Percentiles rank a stretch among this genome's conserved stretches.
Conservation (phyloP, 148 eudicot genomes). For the Nepenthes gracilis region DNA sequence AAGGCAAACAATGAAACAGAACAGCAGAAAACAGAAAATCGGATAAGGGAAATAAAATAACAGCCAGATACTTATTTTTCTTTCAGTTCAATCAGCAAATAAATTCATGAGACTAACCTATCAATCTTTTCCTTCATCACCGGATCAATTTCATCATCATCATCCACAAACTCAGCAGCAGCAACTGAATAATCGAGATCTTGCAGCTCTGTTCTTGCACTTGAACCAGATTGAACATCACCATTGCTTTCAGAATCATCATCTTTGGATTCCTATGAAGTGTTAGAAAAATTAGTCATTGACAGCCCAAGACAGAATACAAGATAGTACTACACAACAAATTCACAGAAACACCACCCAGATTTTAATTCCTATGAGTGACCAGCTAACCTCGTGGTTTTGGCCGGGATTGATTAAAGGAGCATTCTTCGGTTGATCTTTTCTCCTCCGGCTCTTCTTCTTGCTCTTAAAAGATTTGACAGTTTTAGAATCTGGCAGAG, state of each 20-base stretch:
- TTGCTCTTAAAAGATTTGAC: slow-evolving; percentile 45
- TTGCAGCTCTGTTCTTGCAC: slow-evolving; percentile 29
- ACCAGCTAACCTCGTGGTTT: slow-evolving; percentile 24
- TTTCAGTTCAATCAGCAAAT: not conserved
- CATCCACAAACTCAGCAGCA: slow-evolving; percentile 45
- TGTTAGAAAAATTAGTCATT: not conserved
- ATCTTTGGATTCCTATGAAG: slow-evolving; percentile 39
- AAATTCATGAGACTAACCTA: slow-evolving; percentile 36
- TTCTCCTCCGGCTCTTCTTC: slow-evolving; percentile 73
- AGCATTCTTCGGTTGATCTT: slow-evolving; percentile 54
- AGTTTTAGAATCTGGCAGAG: slow-evolving; percentile 47
- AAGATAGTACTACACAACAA: not conserved
- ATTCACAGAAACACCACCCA: slow-evolving; percentile 1
- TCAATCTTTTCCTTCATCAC: slow-evolving; percentile 67
- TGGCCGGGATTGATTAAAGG: slow-evolving; percentile 23
- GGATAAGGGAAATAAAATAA: not conserved
- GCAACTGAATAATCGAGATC: slow-evolving; percentile 30
- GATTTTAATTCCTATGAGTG: not conserved
- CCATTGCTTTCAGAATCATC: slow-evolving; percentile 18
- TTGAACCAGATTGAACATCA: slow-evolving; percentile 13
- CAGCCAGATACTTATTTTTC: not conserved
- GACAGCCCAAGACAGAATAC: not conserved
- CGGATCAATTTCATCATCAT: slow-evolving; percentile 78
- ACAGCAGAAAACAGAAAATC: not conserved
- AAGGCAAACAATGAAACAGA: not conserved